phyloP scores from a whole-genome alignment of 257 asterid species.

The Nicotiana undulata region DNA sequence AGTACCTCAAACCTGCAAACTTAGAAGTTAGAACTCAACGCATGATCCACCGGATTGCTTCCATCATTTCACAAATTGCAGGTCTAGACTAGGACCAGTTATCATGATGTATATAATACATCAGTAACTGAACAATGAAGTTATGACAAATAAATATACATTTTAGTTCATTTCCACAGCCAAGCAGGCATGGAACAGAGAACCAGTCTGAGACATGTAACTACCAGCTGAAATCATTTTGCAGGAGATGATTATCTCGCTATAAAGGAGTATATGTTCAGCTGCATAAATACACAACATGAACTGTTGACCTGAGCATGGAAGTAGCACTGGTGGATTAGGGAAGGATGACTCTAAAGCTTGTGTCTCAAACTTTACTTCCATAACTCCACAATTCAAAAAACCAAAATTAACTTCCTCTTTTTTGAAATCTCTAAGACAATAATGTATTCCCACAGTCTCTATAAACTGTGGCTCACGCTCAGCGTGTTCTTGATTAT shows the following conservation, averaged over 20 bases:
- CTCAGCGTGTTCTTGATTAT: neutral
- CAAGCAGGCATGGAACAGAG: neutral
- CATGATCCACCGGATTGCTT: neutral
- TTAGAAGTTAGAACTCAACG: neutral
- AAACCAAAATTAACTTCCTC: neutral
- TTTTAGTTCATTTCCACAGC: neutral
- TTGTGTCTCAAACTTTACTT: neutral
- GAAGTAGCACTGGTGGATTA: neutral
- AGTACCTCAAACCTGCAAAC: neutral
- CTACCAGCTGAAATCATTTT: neutral
- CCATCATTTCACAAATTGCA: neutral
- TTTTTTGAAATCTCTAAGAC: neutral
- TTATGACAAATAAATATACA: neutral
- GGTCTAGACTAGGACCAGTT: neutral
- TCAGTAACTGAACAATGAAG: neutral
- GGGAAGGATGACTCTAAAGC: neutral
- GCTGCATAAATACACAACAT: neutral
- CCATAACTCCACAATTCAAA: neutral
- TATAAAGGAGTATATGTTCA: neutral
- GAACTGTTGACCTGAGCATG: neutral
- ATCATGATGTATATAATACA: neutral
- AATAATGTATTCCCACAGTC: neutral
- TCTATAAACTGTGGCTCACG: neutral
- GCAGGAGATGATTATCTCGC: neutral
- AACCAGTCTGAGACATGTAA: neutral